Evolutionary conservation across 2,329 filamentous ascomycete species (phyloP).

Genomic region (Fusarium sulawesiense): DNA sequence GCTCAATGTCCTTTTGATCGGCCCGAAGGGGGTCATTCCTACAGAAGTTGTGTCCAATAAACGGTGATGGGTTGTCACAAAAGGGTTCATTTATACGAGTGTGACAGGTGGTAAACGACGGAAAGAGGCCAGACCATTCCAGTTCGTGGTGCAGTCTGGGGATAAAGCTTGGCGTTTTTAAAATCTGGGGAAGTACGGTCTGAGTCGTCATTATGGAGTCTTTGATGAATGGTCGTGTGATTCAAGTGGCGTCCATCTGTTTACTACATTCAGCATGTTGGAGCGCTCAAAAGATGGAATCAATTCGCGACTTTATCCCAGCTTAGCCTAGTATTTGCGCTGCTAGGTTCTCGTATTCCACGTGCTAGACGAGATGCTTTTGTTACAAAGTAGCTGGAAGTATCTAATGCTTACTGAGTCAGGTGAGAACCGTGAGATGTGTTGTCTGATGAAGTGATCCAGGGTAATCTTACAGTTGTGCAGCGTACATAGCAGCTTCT

Average conservation of each 20-base stretch:
- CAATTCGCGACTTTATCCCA: neutral
- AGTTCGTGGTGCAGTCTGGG: neutral
- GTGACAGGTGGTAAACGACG: neutral
- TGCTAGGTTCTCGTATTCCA: neutral
- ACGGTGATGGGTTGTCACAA: neutral
- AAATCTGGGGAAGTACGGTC: neutral
- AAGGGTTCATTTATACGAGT: neutral
- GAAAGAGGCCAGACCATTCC: neutral
- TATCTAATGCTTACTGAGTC: neutral
- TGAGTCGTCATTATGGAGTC: neutral
- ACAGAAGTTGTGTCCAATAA: neutral
- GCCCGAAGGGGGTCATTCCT: neutral
- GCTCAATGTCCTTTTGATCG: neutral
- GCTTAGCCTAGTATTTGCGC: neutral
- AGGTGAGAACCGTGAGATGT: neutral
- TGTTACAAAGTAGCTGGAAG: neutral
- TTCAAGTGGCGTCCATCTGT: neutral
- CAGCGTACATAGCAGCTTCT: neutral
- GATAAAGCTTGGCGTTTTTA: neutral
- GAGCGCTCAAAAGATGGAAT: neutral
- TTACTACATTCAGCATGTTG: neutral
- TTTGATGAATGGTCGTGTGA: neutral
- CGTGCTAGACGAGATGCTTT: rapidly evolving
- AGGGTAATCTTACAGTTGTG: neutral
- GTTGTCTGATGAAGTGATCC: neutral